Percentiles rank a stretch among this genome's conserved stretches.
Evolutionary conservation across 2,329 filamentous ascomycete species (phyloP).

Genomic region (Paecilomyces sp.): DNA sequence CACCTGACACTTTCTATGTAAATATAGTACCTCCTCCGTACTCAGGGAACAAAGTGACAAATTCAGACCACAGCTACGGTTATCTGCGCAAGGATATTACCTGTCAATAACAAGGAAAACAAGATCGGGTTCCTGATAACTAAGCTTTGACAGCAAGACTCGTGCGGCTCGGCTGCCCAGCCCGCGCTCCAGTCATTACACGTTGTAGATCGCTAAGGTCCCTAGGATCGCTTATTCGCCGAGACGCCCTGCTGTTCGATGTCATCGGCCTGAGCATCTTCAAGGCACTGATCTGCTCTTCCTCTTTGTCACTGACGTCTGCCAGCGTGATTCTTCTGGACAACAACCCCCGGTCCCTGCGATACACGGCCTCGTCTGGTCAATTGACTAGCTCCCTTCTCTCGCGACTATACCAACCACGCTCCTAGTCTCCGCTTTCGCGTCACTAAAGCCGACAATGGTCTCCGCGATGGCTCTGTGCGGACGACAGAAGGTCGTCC

Average conservation of each 20-base stretch:
- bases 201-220: background rate
- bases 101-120: background rate
- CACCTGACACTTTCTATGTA: background rate
- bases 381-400: background rate
- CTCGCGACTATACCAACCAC: slow-evolving; percentile 1
- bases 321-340: background rate
- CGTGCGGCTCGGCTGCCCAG: background rate
- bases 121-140: background rate
- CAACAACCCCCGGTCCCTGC: background rate
- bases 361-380: background rate
- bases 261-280: background rate
- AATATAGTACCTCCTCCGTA: background rate
- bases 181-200: background rate
- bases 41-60: background rate
- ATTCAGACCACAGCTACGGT: background rate
- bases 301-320: background rate
- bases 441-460: slow-evolving; percentile 1
- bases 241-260: background rate
- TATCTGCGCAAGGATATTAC: background rate
- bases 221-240: background rate
- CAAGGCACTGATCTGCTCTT: background rate
- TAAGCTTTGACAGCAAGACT: background rate
- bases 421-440: slow-evolving; percentile 2
- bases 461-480: slow-evolving; percentile 48
- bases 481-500: slow-evolving; percentile 73